phyloP scores from a whole-genome alignment of 1,284 basidiomycete species.

The Marasmius oreades region DNA sequence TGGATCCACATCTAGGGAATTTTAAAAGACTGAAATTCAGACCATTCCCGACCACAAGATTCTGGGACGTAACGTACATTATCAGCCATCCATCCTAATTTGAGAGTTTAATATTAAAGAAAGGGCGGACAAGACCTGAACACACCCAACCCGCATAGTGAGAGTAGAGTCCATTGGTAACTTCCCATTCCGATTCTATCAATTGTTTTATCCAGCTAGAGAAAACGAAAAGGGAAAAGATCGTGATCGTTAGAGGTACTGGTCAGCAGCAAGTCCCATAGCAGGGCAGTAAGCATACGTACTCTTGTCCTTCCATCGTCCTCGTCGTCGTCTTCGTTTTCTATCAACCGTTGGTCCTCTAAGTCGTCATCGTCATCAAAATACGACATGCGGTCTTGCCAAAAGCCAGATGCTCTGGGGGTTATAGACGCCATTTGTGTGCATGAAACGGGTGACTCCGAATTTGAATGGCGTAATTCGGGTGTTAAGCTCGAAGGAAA shows the following conservation, averaged over 20 bases:
- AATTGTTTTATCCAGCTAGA: not conserved
- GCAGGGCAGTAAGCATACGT: too few relatives aligned
- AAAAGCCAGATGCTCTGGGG: slow-evolving; percentile 18
- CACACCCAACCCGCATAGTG: not conserved
- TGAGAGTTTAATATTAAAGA: not conserved
- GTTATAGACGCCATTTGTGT: slow-evolving; percentile 17
- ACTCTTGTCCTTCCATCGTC: not conserved
- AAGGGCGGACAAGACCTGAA: not conserved
- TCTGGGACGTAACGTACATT: not conserved
- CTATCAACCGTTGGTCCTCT: slow-evolving; percentile 22
- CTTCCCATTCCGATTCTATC: not conserved
- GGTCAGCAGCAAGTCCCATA: too few relatives aligned
- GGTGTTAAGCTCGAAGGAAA: too few relatives aligned
- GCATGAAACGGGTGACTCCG: slow-evolving; percentile 2
- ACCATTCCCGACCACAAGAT: too few relatives aligned
- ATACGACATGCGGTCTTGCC: slow-evolving; percentile 10
- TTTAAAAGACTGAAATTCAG: too few relatives aligned
- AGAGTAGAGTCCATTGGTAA: not conserved
- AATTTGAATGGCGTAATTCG: not conserved
- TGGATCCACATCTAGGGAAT: slow-evolving; percentile 81
- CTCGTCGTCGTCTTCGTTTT: not conserved
- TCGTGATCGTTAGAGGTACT: too few relatives aligned
- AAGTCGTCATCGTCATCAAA: slow-evolving; percentile 24
- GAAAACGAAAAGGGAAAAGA: too few relatives aligned
- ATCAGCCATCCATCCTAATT: not conserved